Evolutionary conservation across 768 basidiomycete species (phyloP), one percentile per base, ranked within the genome.

Genomic region (Cystofilobasidium bisporidii): DNA sequence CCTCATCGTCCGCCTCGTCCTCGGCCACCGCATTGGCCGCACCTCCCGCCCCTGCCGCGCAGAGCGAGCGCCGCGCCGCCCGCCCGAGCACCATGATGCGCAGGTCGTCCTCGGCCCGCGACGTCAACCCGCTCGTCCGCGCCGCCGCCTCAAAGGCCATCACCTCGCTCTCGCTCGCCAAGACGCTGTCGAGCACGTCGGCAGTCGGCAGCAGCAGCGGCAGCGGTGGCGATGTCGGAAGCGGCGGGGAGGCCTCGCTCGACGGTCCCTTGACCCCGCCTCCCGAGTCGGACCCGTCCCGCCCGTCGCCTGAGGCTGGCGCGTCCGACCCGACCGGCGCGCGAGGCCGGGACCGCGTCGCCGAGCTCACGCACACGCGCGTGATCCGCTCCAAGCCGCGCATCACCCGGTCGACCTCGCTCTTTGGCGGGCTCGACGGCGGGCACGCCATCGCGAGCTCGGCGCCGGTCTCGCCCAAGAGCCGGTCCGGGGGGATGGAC

Each of bases 71-170:
- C 22, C 11, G 47, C 4, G 3, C 47, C 8, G n/a, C n/a, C 26
- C 53, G 53, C 3, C 28, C 53, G 53, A 56, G 53, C 53, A 56
- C 53, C 11, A 56, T 56, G 53, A 56, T 56, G 53, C 53, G 53
- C 53, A 4, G 53, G 28, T 56, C 53, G 28, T 22, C 18, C 28
- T 56, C 53, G 26, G 53, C 53, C 15, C 3, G 53, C 2, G 53
- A 56, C 53, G 53, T 56, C 28, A 56, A 56, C 53, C 53, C 53
- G 30, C 53, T 56, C 30, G 53, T 56, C 17, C 53, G 53, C 28
- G 53, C 53, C 53, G 53, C 53, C 8, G 53, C 53, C 8, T 18
- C 26, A 15, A 56, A 56, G 53, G 2, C 28, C 2, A 20, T 32
- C 26, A 20, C 28, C 14, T 28, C 53, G 28, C 30, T 32, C 28